Base-by-base conservation (phyloP, 768 basidiomycete genomes). In the Dendrothele bispora region DNA sequence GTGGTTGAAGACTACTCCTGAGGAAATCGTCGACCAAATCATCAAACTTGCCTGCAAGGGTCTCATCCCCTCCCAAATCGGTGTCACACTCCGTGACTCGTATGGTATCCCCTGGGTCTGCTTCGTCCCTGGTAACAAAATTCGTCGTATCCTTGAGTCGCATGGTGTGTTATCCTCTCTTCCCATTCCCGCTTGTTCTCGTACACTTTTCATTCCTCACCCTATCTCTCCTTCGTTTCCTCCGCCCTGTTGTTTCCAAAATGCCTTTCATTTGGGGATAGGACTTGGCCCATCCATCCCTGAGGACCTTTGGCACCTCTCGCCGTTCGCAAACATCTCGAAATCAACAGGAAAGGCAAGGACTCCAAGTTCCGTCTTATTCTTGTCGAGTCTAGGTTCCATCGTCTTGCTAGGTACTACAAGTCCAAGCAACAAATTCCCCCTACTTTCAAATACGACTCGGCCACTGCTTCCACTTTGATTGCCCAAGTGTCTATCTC, bases 301-400 rank as follows among this genome's bases (percentile, higher is more conserved):
- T 61, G 95, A 99, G 84, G 95, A 97, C 82, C 88, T 98, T 55
- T 97, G 92, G 88, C 88, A 93, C 83, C 86, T 97, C 72, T 99
- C 65, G 80, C 91, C 61, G 93, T 99, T 65, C 93, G 95, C 74
- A 98, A 98, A 81, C 95, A 98, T 74, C 83, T 99, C 60, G 92
- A 97, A 73, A 79, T 82, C 63, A 98, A 97, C 88, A 86, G 95
- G 69, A 95, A 95, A 72, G 95, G 98, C 83, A 95, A 93, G 80
- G 95, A 98, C 81, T 91, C 91, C 71, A 95, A 85, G 65, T 85
- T 84, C 80, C 20, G 50, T 69, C 86, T 98, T 63, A 98, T 98
- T 79, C 78, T 98, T 62, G 95, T 99, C 80, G 95, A 99, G 82
- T 95, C 93, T 58, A 84, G 95, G 61, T 98, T 99, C 72, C 95